Conservation (phyloP, 1,284 basidiomycete genomes). For the Boletellus deceptivus region DNA sequence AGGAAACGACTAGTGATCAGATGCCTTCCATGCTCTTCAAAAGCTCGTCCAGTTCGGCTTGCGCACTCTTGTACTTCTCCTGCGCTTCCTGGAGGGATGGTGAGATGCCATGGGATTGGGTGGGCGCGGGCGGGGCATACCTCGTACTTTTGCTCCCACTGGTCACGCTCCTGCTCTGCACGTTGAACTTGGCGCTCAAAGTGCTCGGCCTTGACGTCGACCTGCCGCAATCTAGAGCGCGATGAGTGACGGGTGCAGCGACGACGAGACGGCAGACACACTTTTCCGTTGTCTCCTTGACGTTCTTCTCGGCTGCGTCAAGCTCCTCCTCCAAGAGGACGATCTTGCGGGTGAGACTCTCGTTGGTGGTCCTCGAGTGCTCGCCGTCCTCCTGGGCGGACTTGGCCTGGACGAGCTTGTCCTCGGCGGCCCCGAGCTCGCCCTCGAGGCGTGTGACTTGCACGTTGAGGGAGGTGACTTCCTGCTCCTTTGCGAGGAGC, state of each 20-base stretch:
- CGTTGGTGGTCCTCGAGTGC: constrained; percentile 70
- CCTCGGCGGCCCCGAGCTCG: constrained; percentile 78
- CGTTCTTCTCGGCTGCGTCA: constrained; percentile 93
- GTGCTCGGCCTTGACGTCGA: constrained; percentile 99
- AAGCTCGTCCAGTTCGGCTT: constrained; percentile 88
- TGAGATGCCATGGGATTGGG: constrained; percentile 1
- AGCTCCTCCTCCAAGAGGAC: constrained; percentile 94
- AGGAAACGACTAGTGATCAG: constrained; percentile 38
- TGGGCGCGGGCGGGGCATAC: constrained; percentile 42
- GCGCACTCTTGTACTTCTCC: constrained; percentile 73
- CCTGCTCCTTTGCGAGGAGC: constrained; percentile 85
- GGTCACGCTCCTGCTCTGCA: constrained; percentile 88
- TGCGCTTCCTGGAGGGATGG: constrained; percentile 59
- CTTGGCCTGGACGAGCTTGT: constrained; percentile 74
- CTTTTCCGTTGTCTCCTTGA: constrained; percentile 98
- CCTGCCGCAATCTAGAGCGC: constrained; percentile 79
- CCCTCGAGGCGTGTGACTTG: constrained; percentile 69
- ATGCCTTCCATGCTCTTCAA: constrained; percentile 80
- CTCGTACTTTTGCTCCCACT: constrained; percentile 95
- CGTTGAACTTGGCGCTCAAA: constrained; percentile 92
- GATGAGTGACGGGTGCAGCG: constrained; percentile 20
- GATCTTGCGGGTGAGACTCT: constrained; percentile 83
- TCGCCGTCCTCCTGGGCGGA: constrained; percentile 70
- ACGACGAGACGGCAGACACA: constrained; percentile 33
- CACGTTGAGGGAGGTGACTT: constrained; percentile 82